phyloP scores from a whole-genome alignment of 345 rosid species.

The Ceriops zippeliana region DNA sequence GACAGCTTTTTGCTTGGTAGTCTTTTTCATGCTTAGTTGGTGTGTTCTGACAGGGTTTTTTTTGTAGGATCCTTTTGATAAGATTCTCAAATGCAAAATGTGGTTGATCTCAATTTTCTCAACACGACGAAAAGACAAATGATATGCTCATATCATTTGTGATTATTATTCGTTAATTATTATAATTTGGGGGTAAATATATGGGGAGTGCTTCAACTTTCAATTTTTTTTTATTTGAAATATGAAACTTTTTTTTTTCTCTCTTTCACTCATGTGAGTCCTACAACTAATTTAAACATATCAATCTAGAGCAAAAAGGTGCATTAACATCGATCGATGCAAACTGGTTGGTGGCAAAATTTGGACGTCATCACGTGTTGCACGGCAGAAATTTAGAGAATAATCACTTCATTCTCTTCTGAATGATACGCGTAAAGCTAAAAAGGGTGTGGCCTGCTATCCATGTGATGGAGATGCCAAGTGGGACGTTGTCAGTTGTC shows the following conservation, averaged over 20 bases:
- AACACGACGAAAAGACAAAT: not conserved
- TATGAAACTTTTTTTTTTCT: no score
- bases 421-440: not conserved
- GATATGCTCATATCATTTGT: not conserved
- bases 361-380: no score
- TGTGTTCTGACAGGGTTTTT: constrained; percentile 10
- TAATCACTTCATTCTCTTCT: not conserved
- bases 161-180: no score
- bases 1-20: not conserved
- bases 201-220: no score
- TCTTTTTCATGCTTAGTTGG: constrained; percentile 24
- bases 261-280: no score
- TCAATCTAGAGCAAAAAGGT: no score
- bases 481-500: not conserved
- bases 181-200: no score
- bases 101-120: constrained; percentile 1
- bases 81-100: constrained; percentile 14
- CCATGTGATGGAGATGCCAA: constrained; percentile 7
- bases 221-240: no score
- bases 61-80: constrained; percentile 13
- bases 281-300: no score
- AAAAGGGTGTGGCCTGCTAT: not conserved
- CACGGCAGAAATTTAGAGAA: not conserved
- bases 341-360: no score
- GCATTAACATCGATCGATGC: no score